Evolutionary conservation across 345 rosid species (phyloP).

Genomic region (Atalantia buxifolia): DNA sequence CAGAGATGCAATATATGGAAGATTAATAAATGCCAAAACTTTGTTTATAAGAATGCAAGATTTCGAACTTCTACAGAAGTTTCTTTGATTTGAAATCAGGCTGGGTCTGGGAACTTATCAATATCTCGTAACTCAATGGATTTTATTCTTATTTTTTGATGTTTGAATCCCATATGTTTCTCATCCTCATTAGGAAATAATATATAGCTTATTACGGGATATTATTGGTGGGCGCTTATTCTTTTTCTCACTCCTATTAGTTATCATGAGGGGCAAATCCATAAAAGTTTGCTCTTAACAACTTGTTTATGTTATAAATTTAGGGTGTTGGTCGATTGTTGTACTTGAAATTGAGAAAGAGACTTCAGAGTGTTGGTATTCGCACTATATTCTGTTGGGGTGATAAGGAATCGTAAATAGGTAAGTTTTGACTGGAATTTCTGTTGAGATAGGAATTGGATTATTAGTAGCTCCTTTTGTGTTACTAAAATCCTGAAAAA

Average conservation of each 20-base stretch:
- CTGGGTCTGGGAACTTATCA: background rate
- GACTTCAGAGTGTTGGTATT: conserved; percentile 66
- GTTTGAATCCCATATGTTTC: background rate
- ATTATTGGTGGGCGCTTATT: background rate
- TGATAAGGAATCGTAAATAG: conserved; percentile 66
- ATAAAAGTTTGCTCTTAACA: background rate
- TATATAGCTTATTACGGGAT: background rate
- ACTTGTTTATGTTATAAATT: conserved; percentile 1
- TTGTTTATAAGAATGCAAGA: background rate
- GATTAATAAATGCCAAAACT: too few relatives aligned
- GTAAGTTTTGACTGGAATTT: conserved; percentile 26
- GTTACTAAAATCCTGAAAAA: background rate
- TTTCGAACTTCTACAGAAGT: background rate
- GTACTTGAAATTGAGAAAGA: conserved; percentile 57
- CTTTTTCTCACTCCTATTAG: background rate
- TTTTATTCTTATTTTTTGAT: background rate
- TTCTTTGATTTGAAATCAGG: background rate
- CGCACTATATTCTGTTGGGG: conserved; percentile 73
- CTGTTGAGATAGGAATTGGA: background rate
- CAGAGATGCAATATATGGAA: too few relatives aligned
- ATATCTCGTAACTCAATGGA: background rate
- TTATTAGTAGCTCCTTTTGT: background rate
- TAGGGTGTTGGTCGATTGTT: conserved; percentile 62
- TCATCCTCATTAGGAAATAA: background rate
- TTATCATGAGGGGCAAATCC: background rate